Conservation (phyloP, 441 rosid genomes). For the Bocquillonia castaneifolia region DNA sequence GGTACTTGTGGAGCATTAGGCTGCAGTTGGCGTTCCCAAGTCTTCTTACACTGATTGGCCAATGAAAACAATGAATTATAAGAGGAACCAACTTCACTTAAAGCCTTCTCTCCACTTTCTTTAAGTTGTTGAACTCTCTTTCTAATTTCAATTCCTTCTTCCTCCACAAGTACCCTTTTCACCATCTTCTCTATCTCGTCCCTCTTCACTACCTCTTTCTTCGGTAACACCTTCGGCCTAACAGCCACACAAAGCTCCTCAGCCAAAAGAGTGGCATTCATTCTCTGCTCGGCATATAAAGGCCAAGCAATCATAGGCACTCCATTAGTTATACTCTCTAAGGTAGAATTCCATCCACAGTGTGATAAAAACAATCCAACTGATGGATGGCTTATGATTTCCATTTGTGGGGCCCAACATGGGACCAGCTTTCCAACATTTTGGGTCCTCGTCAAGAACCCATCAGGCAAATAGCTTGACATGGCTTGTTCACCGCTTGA, state of each 20-base stretch:
- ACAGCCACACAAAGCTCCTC: conserved; percentile 40
- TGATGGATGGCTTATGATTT: conserved; percentile 42
- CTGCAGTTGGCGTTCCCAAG: too few relatives aligned
- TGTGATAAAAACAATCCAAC: conserved; percentile 51
- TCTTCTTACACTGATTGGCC: conserved; percentile 18
- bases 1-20: too few relatives aligned
- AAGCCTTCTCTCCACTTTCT: conserved; percentile 19
- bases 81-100: conserved; percentile 31
- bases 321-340: conserved; percentile 48
- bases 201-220: conserved; percentile 21
- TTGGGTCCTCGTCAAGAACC: conserved; percentile 18
- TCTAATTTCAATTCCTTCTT: conserved; percentile 17
- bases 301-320: conserved; percentile 66
- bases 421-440: conserved; percentile 33
- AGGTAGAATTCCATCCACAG: conserved; percentile 57
- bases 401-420: conserved; percentile 52
- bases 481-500: background rate
- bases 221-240: conserved; percentile 25
- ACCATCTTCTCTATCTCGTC: conserved; percentile 33
- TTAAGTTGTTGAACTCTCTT: conserved; percentile 20
- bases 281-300: conserved; percentile 50
- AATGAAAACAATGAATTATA: conserved; percentile 21
- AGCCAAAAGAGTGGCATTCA: conserved; percentile 39
- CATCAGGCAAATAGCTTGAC: conserved; percentile 28
- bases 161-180: conserved; percentile 23